These are phyloP conservation scores for Leccinellum luteum DNA, from an alignment of 768 basidiomycete species.

Conservation along the genomic window DNA sequence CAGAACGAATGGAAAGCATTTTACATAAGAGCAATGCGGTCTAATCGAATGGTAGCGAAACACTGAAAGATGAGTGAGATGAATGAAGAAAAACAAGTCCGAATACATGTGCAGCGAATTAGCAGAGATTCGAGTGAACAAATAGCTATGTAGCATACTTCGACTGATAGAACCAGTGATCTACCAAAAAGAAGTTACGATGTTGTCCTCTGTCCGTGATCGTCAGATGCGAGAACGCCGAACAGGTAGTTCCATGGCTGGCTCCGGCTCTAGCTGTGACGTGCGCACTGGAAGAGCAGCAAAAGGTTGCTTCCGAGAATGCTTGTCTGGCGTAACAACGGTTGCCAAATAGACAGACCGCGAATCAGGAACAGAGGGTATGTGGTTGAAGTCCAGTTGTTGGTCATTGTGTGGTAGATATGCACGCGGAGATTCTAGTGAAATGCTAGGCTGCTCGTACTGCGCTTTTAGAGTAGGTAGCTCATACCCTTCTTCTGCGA, in stretches of 20 bases:
- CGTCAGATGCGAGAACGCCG: conserved; percentile 3
- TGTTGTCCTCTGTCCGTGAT: too few species aligned
- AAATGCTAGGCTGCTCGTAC: background rate
- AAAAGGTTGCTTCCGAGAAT: conserved; percentile 16
- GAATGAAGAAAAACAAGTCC: background rate
- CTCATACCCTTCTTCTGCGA: conserved; percentile 10
- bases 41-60: background rate
- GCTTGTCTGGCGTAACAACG: background rate
- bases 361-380: background rate
- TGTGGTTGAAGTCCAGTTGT: background rate
- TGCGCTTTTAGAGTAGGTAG: conserved; percentile 12
- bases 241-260: conserved; percentile 30
- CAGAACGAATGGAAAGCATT: background rate
- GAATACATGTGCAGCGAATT: background rate
- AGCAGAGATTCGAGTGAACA: background rate
- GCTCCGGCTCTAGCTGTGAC: conserved; percentile 32
- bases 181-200: too few species aligned
- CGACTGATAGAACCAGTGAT: background rate
- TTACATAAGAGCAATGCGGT: background rate
- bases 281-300: conserved; percentile 27
- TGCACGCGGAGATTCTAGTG: background rate
- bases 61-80: background rate
- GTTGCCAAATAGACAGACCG: background rate
- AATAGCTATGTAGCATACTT: background rate
- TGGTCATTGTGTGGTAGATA: background rate